Base-by-base conservation (phyloP, 1,284 basidiomycete genomes). In the Marasmius sp. region DNA sequence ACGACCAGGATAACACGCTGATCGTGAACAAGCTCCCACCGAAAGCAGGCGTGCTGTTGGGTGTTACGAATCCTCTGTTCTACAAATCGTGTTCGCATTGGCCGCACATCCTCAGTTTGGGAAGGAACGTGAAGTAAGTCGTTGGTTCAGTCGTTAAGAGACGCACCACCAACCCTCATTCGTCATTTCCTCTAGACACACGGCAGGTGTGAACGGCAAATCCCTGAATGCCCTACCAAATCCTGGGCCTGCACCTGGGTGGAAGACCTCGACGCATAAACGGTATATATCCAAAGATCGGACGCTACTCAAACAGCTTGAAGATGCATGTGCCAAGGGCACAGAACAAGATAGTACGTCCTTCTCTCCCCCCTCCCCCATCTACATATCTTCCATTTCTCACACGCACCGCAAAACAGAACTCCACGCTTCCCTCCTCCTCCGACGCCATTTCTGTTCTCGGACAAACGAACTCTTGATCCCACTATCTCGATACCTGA, bases 51-150 rank as follows among this genome's bases (percentile, higher is more conserved):
- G 77, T 94, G 0, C 72, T 98, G 1, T 77, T 98, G 0, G 95
- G 97, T 9, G 94, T 96, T 0, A 98, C 97, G 8, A 99, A 98
- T 70, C 97, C 97, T 0, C 92, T 97, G 71, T 94, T 98, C 67
- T 88, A 93, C 64, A 91, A 90, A 64, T 88, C 89, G 1, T 97
- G 94, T 67, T 81, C 85, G 6, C 94, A 97, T 75, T 98, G 96
- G 95, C 94, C 95, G 1, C 94, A 99, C 74, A 79, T 94, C 0
- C 77, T 95, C 34, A 91, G 88, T 62, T 77, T 92, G 37, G 87
- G 88, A 41, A 75, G 77, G 59, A 74, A 74, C 43, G 66, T 70
- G 16, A 69, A 71, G 85, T 86, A 66, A 66, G 80, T 73, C 10
- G 43, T 51, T 49, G 16, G 47, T 39, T 61, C 6, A 27, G 16